Evolutionary conservation across 1,139 yeast species (phyloP), one percentile per base, ranked within the genome.

Genomic region (Candida sp.): DNA sequence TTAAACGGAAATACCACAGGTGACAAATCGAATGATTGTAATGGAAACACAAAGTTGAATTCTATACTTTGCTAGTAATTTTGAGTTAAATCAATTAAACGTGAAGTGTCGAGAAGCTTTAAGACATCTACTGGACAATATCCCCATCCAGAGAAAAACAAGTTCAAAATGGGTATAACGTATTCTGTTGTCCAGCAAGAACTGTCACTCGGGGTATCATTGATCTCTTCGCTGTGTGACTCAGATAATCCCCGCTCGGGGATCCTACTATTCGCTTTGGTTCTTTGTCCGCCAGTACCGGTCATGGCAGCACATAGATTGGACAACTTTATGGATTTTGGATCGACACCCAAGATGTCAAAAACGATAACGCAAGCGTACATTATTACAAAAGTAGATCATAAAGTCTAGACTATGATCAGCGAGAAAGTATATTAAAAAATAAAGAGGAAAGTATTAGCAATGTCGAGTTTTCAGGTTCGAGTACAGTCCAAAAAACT

Each of bases 101-200:
- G n/a, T n/a, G n/a, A n/a, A n/a, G n/a, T n/a, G n/a, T n/a, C n/a
- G n/a, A n/a, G n/a, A n/a, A n/a, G n/a, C n/a, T n/a, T n/a, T n/a
- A n/a, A n/a, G n/a, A n/a, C n/a, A n/a, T n/a, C n/a, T n/a, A n/a
- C n/a, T n/a, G n/a, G n/a, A n/a, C n/a, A n/a, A n/a, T n/a, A n/a
- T n/a, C n/a, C n/a, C n/a, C n/a, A n/a, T n/a, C n/a, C n/a, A n/a
- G n/a, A n/a, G n/a, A n/a, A n/a, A n/a, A n/a, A n/a, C n/a, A n/a
- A n/a, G n/a, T n/a, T n/a, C n/a, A n/a, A n/a, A n/a, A n/a, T n/a
- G n/a, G n/a, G n/a, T n/a, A n/a, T n/a, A n/a, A n/a, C n/a, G 77
- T 89, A 84, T 75, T 88, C 45, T 88, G 96, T 63, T 96, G 96
- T 5, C 95, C 96, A 1, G 96, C 97, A 4, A 89, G 89, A 60